A percentile compares a stretch with the other conserved stretches of the same genome.
Evolutionary conservation across 768 basidiomycete species (phyloP).

Genomic region (Multifurca ochricompacta): DNA sequence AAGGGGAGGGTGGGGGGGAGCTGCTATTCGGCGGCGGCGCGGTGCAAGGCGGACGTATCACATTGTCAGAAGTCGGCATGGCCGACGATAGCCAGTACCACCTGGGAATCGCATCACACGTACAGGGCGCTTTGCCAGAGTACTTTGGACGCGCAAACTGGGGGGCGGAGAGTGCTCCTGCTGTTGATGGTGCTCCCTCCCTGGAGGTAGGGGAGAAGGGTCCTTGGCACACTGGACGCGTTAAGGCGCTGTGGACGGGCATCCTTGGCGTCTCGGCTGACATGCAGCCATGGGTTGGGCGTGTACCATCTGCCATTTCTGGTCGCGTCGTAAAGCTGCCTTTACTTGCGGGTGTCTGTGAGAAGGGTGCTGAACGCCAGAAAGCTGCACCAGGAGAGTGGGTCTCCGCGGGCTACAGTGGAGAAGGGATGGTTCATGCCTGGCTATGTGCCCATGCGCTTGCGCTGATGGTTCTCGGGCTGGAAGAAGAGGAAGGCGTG

Average conservation of each 20-base stretch:
- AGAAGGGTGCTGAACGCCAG: neutral
- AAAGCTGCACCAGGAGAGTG: slow-evolving; percentile 49
- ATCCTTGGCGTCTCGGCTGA: slow-evolving; percentile 57
- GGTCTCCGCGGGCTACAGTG: slow-evolving; percentile 63
- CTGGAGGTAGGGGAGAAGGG: slow-evolving; percentile 18
- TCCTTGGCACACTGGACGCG: slow-evolving; percentile 36
- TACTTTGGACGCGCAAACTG: slow-evolving; percentile 44
- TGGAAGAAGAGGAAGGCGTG: slow-evolving; percentile 29
- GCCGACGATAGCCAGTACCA: slow-evolving; percentile 32
- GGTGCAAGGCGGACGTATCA: slow-evolving; percentile 27
- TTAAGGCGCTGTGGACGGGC: slow-evolving; percentile 58
- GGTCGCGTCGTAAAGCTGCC: slow-evolving; percentile 22
- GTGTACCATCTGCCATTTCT: slow-evolving; percentile 43
- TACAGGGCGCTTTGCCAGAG: slow-evolving; percentile 42
- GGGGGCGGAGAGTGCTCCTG: slow-evolving; percentile 33
- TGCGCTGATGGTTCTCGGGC: slow-evolving; percentile 49
- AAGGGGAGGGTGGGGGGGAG: slow-evolving; percentile 29
- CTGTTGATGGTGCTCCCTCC: slow-evolving; percentile 25
- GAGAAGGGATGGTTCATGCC: slow-evolving; percentile 69
- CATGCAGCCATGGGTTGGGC: slow-evolving; percentile 61
- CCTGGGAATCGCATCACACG: slow-evolving; percentile 33
- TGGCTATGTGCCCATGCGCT: slow-evolving; percentile 56
- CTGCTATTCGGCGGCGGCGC: slow-evolving; percentile 66
- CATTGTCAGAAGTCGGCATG: slow-evolving; percentile 26
- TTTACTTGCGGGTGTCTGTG: slow-evolving; percentile 3